These are phyloP conservation scores for Cadophora sp. DNA, from an alignment of 2,329 filamentous ascomycete species.

Conservation along the genomic window DNA sequence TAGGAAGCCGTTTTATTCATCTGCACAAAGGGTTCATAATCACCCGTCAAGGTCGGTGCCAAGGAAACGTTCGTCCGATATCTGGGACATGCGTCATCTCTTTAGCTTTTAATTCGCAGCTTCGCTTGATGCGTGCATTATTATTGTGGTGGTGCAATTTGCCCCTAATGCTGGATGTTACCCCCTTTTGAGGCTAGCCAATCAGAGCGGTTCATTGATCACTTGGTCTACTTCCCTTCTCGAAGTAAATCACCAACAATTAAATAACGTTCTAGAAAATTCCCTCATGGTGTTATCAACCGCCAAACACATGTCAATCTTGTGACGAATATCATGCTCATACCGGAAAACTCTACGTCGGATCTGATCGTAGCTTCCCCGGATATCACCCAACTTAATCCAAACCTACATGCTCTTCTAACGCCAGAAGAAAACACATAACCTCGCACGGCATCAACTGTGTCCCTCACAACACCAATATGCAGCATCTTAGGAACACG, in stretches of 20 bases:
- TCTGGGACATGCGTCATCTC: background rate
- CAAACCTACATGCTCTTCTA: background rate
- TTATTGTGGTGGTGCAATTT: conserved; percentile 5
- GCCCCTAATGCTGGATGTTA: too few relatives aligned
- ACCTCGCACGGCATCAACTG: background rate
- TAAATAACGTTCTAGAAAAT: background rate
- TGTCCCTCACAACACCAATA: background rate
- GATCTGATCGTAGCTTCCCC: background rate
- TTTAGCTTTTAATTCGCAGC: background rate
- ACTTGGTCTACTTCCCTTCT: background rate
- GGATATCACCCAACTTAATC: background rate
- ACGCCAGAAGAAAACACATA: background rate
- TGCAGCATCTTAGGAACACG: background rate
- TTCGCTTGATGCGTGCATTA: background rate
- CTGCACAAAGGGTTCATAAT: conserved; percentile 12
- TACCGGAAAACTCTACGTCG: background rate
- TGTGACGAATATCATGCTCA: background rate
- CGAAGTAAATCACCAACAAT: background rate
- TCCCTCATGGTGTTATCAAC: background rate
- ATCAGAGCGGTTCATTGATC: background rate
- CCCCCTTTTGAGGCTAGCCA: background rate
- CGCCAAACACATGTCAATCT: background rate
- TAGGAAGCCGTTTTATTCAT: background rate
- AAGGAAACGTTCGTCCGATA: conserved; percentile 13
- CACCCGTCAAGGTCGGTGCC: background rate